Evolutionary conservation across 495 filamentous ascomycete genomes (phyloP), one percentile per base, ranked within the genome.

Genomic region (Bacidia rubella): DNA sequence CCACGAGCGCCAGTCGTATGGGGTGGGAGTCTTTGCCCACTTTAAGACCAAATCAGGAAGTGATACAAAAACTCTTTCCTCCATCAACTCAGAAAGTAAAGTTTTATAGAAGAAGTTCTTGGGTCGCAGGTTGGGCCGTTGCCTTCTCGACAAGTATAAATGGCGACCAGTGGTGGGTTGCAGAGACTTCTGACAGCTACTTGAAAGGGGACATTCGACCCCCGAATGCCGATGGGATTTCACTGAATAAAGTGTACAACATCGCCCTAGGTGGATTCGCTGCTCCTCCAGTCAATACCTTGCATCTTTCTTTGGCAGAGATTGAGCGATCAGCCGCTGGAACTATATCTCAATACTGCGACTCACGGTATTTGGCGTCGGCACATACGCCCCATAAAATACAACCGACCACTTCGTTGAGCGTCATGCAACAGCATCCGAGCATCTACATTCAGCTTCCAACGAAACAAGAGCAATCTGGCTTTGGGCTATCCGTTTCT

Each of bases 111-210:
- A 78, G 79, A 54, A 63, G 59, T 29, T 66, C 73, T 9, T 90
- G 85, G 81, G 66, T 69, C 15, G 65, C 72, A 25, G 71, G 76
- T 51, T 92, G 86, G 85, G 73, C 80, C 55, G 65, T 86, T 43
- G 75, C 80, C 42, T 74, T 83, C 42, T 82, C 74, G 47, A 74
- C 83, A 59, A 83, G 81, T 63, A 73, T 85, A 65, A 76, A 76
- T 57, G 85, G 86, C 38, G 85, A 92, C 64, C 70, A 67, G 25
- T 92, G 85, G 82, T 90, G 81, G 77, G 66, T 89, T 51, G 64
- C 84, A 29, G 79, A 83, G 65, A 59, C 82, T 73, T 35, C 29
- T 35, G 29, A 35, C 5, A 35, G 7, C 29, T 15, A 35, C 5
- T 35, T 15, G 29, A 35, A 7, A 15, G 29, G 15, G 29, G 15